phyloP scores from a whole-genome alignment of 805 yeast genomes.

The Wickerhamia fluorescens region DNA sequence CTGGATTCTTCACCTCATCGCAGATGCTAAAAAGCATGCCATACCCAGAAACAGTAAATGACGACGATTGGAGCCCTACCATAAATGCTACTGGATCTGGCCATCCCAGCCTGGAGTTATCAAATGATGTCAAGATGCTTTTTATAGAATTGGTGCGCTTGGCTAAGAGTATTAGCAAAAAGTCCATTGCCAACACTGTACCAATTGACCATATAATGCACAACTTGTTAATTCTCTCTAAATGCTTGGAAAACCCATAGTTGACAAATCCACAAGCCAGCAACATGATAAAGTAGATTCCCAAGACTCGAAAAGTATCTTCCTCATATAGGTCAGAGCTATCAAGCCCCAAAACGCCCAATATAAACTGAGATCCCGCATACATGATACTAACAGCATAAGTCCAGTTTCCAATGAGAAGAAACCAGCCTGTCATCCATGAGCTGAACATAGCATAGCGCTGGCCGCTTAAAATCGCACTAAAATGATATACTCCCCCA shows the following conservation, averaged over 20 bases:
- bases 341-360: conserved; percentile 58
- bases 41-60: conserved; percentile 75
- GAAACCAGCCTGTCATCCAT: conserved; percentile 76
- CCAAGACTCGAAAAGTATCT: conserved; percentile 48
- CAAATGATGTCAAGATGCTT: conserved; percentile 58
- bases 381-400: conserved; percentile 68
- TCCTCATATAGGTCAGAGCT: conserved; percentile 48
- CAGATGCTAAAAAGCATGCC: conserved; percentile 77
- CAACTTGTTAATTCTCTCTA: conserved; percentile 57
- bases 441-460: conserved; percentile 51
- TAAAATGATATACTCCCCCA: conserved; percentile 70
- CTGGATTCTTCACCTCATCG: conserved; percentile 75
- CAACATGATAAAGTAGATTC: conserved; percentile 51
- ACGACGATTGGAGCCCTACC: conserved; percentile 71
- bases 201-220: conserved; percentile 74
- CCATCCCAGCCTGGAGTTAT: conserved; percentile 72
- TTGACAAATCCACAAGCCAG: conserved; percentile 57
- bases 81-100: conserved; percentile 63
- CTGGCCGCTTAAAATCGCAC: conserved; percentile 60
- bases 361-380: conserved; percentile 68
- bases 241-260: conserved; percentile 48
- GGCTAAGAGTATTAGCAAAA: conserved; percentile 52
- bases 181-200: conserved; percentile 62
- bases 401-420: conserved; percentile 70
- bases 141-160: conserved; percentile 51